Base-by-base conservation (phyloP, 2,329 filamentous ascomycete species). In the Pseudocercospora fuligena region DNA sequence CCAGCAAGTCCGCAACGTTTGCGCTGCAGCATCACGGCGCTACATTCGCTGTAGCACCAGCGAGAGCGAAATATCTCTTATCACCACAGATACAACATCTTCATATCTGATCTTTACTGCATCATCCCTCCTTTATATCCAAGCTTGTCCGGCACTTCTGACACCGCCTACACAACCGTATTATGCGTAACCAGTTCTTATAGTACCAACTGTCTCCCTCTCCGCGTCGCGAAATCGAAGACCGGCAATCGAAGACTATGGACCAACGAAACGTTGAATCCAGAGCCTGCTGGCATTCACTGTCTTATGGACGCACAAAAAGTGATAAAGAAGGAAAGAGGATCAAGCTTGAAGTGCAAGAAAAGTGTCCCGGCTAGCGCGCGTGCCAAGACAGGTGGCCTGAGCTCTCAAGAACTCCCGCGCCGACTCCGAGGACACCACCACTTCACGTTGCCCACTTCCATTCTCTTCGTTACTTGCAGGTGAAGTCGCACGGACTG, bases 171-270 rank as follows among this genome's bases (percentile, higher is more conserved):
- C 72, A 69, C 68, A 69, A 70, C 68, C 67, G 47, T 46, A 63
- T 66, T 63, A 69, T 72, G 68, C 67, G 65, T 72, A 69, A 69
- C 71, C 70, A 72, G 71, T 66, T 73, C 71, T 73, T 73, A 73
- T 73, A 66, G 69, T 71, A 67, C 69, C 71, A 60, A 69, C 65
- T 51, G 71, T 67, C 64, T 71, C 63, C 67, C 66, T 73, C 71
- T 73, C 60, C 71, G 71, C 70, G 61, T 66, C 69, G 54, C 68
- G 63, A 67, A 73, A 73, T 73, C 71, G 69, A 69, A 69, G 65
- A 53, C 63, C 68, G 66, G 68, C 69, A 71, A 71, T 65, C 31
- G 43, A 51, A 9, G 56, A 65, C 53, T 36, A 36, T 43, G 58
- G 25, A 21, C 56, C 53, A 53, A 63, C 63, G 61, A 57, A 66